Percentiles rank a stretch among this genome's conserved stretches.
Conservation (phyloP, 2,329 filamentous ascomycete genomes). For the Apiospora koreana region DNA sequence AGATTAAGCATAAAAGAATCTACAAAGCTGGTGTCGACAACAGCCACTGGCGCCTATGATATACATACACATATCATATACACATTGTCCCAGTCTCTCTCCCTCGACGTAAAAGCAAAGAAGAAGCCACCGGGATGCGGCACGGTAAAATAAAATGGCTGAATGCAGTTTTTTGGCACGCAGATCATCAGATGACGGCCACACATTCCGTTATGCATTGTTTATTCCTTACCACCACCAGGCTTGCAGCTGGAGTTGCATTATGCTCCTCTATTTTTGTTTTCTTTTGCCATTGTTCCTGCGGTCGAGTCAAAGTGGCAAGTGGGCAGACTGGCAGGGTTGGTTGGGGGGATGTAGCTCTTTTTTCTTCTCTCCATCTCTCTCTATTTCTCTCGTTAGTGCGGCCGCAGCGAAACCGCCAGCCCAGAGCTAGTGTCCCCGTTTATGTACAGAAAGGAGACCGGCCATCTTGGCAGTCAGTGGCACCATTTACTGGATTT, state of each 20-base stretch:
- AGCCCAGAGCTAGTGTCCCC: not conserved
- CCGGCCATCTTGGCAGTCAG: not conserved
- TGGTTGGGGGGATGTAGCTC: not conserved
- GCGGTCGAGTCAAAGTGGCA: not conserved
- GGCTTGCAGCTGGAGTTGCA: not conserved
- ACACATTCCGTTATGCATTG: not conserved
- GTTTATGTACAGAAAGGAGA: not conserved
- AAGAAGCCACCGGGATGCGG: not conserved
- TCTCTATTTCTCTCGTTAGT: slow-evolving; percentile 8
- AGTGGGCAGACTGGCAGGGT: not conserved
- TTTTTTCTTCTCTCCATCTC: too few relatives aligned
- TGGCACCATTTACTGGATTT: not conserved
- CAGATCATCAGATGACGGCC: not conserved
- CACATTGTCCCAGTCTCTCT: too few relatives aligned
- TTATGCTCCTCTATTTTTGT: not conserved
- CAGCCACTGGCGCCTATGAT: not conserved
- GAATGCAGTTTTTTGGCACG: slow-evolving; percentile 1
- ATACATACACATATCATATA: not conserved
- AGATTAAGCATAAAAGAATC: too few relatives aligned
- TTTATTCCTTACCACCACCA: not conserved
- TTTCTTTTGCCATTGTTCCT: not conserved
- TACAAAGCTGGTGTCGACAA: too few relatives aligned
- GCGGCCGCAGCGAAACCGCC: not conserved
- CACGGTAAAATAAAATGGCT: slow-evolving; percentile 6
- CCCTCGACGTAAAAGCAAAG: not conserved